Evolutionary conservation across 306 rosid genomes (phyloP).

Genomic region (Trifolium repens): DNA sequence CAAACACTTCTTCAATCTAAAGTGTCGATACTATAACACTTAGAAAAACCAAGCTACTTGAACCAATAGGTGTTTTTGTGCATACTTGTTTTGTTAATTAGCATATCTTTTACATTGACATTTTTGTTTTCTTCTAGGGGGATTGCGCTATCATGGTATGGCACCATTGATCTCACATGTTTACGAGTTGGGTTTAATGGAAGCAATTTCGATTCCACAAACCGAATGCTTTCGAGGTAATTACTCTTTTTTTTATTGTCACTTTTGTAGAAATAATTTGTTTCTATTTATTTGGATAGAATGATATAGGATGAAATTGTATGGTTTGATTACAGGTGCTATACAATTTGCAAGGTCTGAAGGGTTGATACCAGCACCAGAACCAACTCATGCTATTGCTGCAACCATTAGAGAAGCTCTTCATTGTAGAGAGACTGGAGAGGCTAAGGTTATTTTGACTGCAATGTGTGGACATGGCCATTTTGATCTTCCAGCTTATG

Average conservation of each 20-base stretch:
- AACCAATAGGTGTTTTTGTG: background rate
- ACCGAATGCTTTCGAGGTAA: conserved; percentile 85
- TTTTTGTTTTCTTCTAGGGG: conserved; percentile 58
- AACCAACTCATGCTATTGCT: conserved; percentile 93
- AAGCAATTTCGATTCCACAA: conserved; percentile 92
- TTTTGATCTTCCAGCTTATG: conserved; percentile 84
- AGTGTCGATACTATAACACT: background rate
- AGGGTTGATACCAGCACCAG: conserved; percentile 96
- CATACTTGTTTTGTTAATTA: background rate
- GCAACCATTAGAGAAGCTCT: conserved; percentile 91
- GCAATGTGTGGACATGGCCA: conserved; percentile 99
- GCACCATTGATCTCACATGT: conserved; percentile 95
- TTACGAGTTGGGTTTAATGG: conserved; percentile 80
- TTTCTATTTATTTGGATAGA: background rate
- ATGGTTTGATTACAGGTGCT: conserved; percentile 64
- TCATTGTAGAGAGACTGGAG: conserved; percentile 74
- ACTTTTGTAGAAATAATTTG: background rate
- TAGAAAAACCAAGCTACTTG: background rate
- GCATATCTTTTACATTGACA: conserved; percentile 10
- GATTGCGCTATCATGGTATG: conserved; percentile 97
- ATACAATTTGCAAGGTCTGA: conserved; percentile 86
- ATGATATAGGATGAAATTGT: conserved; percentile 7
- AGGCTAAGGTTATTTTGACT: conserved; percentile 86
- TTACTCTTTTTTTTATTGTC: background rate
- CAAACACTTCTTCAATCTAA: background rate